Conservation (phyloP, 495 filamentous ascomycete genomes). For the Hypoxylon lienhwacheense region DNA sequence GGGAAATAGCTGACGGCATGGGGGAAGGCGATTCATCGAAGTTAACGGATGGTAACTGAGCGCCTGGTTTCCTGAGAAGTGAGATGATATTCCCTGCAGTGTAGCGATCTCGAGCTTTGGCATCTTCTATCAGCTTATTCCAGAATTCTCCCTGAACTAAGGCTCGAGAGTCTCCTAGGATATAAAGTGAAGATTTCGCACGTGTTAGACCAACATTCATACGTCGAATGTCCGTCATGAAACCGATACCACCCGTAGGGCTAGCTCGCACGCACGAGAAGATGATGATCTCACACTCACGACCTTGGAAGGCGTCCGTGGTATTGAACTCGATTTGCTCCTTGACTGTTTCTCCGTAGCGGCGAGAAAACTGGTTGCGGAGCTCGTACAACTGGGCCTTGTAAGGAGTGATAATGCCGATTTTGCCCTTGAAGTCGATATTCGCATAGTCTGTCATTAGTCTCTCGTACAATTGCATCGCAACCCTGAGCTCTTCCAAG, state of each 20-base stretch:
- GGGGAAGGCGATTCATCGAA: constrained; percentile 11
- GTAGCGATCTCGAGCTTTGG: constrained; percentile 72
- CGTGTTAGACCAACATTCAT: constrained; percentile 99
- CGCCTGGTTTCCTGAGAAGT: constrained; percentile 45
- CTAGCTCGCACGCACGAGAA: constrained; percentile 97
- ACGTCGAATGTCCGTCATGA: constrained; percentile 95
- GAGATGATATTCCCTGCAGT: constrained; percentile 65
- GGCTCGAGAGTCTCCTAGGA: constrained; percentile 86
- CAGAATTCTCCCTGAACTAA: constrained; percentile 87
- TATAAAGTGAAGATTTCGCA: constrained; percentile 93
- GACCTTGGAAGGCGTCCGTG: constrained; percentile 95
- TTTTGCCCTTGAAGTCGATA: constrained; percentile 74
- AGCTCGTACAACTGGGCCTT: constrained; percentile 88
- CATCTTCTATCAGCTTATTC: constrained; percentile 79
- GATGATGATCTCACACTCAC: constrained; percentile 96
- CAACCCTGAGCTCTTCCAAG: constrained; percentile 78
- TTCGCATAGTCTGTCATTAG: constrained; percentile 69
- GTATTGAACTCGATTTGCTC: constrained; percentile 93
- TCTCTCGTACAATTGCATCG: constrained; percentile 79
- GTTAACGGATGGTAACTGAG: constrained; percentile 24
- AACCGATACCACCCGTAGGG: constrained; percentile 86
- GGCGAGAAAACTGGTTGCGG: constrained; percentile 65
- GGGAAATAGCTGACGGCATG: background rate
- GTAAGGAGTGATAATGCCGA: constrained; percentile 97
- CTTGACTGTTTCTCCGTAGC: constrained; percentile 74